Conservation (phyloP, 345 rosid genomes). For the Murraya koenigii region DNA sequence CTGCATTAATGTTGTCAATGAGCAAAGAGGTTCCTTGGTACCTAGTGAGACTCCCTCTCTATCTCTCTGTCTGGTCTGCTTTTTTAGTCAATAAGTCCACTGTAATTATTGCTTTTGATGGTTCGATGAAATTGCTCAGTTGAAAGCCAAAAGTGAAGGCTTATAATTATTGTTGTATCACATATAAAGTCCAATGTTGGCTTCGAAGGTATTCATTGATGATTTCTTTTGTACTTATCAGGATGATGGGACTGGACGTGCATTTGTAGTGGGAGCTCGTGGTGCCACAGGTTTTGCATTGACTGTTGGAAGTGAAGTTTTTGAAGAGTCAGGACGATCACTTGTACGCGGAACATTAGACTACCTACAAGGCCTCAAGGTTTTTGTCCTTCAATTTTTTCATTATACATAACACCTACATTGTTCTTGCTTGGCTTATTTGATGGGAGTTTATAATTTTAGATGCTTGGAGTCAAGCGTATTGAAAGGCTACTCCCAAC, state of each 20-base stretch:
- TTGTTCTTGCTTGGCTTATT: slow-evolving; percentile 10
- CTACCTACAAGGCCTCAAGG: slow-evolving; percentile 96
- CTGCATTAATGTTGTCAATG: slow-evolving; percentile 86
- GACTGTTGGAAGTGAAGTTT: slow-evolving; percentile 73
- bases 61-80: not conserved
- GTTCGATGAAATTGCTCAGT: slow-evolving; percentile 7
- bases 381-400: slow-evolving; percentile 22
- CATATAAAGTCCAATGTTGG: not conserved
- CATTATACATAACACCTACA: not conserved
- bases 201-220: not conserved
- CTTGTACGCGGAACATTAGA: slow-evolving; percentile 92
- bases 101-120: slow-evolving; percentile 10
- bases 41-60: slow-evolving; percentile 51
- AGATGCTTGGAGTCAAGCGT: slow-evolving; percentile 98
- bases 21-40: slow-evolving; percentile 98
- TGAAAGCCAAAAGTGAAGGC: not conserved
- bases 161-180: slow-evolving; percentile 3
- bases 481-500: slow-evolving; percentile 90
- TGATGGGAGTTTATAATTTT: slow-evolving; percentile 25
- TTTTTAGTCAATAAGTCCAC: not conserved
- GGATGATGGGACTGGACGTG: slow-evolving; percentile 89
- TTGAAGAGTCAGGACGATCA: slow-evolving; percentile 94
- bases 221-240: slow-evolving; percentile 17
- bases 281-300: slow-evolving; percentile 65
- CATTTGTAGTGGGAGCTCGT: slow-evolving; percentile 68